Base-by-base conservation (phyloP, 805 yeast species). In the Lipomyces mesembrius region DNA sequence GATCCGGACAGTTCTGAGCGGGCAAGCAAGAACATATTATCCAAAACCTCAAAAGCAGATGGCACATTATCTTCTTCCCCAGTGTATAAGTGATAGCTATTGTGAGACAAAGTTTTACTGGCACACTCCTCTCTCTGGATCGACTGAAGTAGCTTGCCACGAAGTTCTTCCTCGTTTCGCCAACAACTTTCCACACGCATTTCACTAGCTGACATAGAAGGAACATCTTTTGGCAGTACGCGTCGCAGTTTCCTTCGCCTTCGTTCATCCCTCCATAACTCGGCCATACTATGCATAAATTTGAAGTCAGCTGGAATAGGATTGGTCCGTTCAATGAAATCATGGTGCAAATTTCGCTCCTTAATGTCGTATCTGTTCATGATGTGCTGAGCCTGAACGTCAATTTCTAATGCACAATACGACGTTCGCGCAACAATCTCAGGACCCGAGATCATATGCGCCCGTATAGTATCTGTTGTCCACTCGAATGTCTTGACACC, bases 321-420 rank as follows among this genome's bases (percentile, higher is more conserved):
- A 35, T 25, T 3, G 52, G 37, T 56, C 49, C 55, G 75, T 64
- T 83, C 87, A 1, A 77, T 63, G 65, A 88, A 84, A 61, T 82
- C 80, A 64, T 81, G 76, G 74, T 89, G 92, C 4, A 85, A 70
- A 61, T 83, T 79, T 39, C 87, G 74, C 64, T 82, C 83, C 3
- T 71, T 72, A 9, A 88, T 57, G 0, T 78, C 78, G 0, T 72
- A 62, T 29, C 92, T 77, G 74, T 93, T 92, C 8, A 78, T 39
- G 12, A 94, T 88, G 75, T 83, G 78, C n/a, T 79, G 82, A 0
- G 92, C 87, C 5, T 81, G 72, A 0, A 88, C 78, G 75, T 94
- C 98, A 14, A 92, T 74, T 75, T 94, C 98, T 4, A 92, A 74
- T 9, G 87, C 78, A 3, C 88, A 81, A 66, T 85, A 80, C 0